Conservation (phyloP, 1,139 yeast genomes). For the Zhuliangozyma parablackwelliae region DNA sequence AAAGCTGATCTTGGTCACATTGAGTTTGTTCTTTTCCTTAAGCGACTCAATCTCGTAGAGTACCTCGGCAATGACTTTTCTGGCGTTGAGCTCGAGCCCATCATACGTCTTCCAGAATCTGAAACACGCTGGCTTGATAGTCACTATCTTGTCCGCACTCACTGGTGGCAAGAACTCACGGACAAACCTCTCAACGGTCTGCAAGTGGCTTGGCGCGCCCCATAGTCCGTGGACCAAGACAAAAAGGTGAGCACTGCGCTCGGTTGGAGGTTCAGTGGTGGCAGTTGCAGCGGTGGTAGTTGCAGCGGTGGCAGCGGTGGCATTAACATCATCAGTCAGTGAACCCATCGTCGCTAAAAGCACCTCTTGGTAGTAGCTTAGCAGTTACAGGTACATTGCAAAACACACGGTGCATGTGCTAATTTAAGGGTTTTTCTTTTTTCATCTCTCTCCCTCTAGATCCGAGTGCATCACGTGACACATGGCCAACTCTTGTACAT, state of each 20-base stretch:
- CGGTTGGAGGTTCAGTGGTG: too few relatives aligned
- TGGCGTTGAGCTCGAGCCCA: constrained; percentile 72
- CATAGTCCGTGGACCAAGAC: constrained; percentile 85
- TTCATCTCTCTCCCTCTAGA: too few relatives aligned
- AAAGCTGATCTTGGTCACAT: constrained; percentile 37
- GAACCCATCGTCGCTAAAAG: too few relatives aligned
- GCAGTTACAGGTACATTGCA: too few relatives aligned
- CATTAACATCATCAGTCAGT: too few relatives aligned
- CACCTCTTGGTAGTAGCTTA: too few relatives aligned
- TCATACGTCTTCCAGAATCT: constrained; percentile 79
- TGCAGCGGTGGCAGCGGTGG: too few relatives aligned
- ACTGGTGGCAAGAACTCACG: constrained; percentile 29
- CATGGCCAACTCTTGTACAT: too few relatives aligned
- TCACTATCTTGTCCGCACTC: constrained; percentile 42
- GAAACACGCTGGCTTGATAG: constrained; percentile 66
- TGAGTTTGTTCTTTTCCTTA: constrained; percentile 30
- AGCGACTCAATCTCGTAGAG: constrained; percentile 52
- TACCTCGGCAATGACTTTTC: constrained; percentile 61
- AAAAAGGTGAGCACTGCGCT: constrained; percentile 52
- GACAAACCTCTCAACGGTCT: constrained; percentile 52
- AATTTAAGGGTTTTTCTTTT: too few relatives aligned
- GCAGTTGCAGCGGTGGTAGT: too few relatives aligned
- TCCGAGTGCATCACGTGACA: too few relatives aligned
- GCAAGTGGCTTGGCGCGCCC: constrained; percentile 79
- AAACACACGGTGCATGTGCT: too few relatives aligned